Evolutionary conservation across 768 basidiomycete species (phyloP), one percentile per base, ranked within the genome.

Genomic region (Clitopilus hobsonii): DNA sequence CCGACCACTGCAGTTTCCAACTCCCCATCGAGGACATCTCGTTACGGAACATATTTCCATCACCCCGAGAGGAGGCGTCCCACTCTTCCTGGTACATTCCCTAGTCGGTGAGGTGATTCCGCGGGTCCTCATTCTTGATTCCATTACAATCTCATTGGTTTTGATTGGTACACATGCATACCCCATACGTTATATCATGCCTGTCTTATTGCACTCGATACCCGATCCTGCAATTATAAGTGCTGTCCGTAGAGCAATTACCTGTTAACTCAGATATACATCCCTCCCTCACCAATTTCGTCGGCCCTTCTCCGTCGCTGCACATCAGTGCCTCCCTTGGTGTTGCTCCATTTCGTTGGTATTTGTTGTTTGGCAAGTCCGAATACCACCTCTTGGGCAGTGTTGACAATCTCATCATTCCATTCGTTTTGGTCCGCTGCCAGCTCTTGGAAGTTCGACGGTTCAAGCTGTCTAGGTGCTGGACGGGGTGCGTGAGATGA

Each of bases 11-110:
- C 69, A 6, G 59, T 67, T 20, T 45, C 67, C 49, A 45, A 69
- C 47, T 67, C 72, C 5, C 72, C 76, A n/a, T 71, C 77, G 16
- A 64, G 76, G 55, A 67, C 72, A 54, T 84, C 81, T 58, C 74
- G 88, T 25, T 87, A 90, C 67, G 80, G 82, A 28, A 92, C 89
- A 24, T 92, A 92, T 62, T 93, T 87, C 60, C 92, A 92, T 66
- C 92, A 92, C 67, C 92, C 92, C 0, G 92, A 94, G 63, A 72
- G 83, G 58, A 74, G 84, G 56, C 76, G 77, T 62, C 76, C 79
- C 58, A 63, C 68, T 0, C 74, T 86, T 55, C 86, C 86, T 4
- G 86, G 86, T 3, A 84, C 83, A 2, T 87, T 87, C 60, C 80
- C 79, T 6, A 60, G 63, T 28, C 49, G 63, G 36, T 59, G 47